Conservation (phyloP, 2,329 filamentous ascomycete genomes). For the Fonsecaea erecta region DNA sequence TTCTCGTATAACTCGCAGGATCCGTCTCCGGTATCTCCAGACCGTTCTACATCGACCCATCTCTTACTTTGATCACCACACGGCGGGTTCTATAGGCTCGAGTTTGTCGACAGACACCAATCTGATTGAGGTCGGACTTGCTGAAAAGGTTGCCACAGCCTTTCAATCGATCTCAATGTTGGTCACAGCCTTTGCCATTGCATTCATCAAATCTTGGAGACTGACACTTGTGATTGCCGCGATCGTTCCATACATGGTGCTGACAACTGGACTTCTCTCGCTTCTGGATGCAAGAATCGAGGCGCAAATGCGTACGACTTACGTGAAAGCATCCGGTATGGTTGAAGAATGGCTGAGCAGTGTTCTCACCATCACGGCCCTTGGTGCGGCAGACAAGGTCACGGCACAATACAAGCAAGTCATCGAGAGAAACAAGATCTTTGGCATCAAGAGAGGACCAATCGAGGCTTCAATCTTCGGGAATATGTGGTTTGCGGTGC, state of each 20-base stretch:
- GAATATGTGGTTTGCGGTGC: constrained; percentile 61
- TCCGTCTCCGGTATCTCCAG: background rate
- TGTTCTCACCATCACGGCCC: constrained; percentile 55
- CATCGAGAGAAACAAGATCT: constrained; percentile 36
- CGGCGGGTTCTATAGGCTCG: background rate
- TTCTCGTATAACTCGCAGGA: background rate
- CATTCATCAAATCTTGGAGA: constrained; percentile 50
- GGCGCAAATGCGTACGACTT: constrained; percentile 42
- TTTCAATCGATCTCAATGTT: constrained; percentile 46
- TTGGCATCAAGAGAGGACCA: constrained; percentile 52
- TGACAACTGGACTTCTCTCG: constrained; percentile 37
- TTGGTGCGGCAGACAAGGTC: constrained; percentile 38
- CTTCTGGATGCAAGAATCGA: constrained; percentile 34
- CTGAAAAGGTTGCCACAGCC: constrained; percentile 46
- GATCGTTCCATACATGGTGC: constrained; percentile 53
- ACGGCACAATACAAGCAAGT: constrained; percentile 39
- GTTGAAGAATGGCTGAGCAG: constrained; percentile 57
- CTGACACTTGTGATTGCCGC: constrained; percentile 52
- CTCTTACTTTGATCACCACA: background rate
- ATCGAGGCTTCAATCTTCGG: constrained; percentile 51
- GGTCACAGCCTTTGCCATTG: constrained; percentile 48
- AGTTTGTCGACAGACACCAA: constrained; percentile 39
- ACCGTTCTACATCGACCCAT: background rate
- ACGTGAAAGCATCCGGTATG: constrained; percentile 59
- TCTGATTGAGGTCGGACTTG: constrained; percentile 47